Conservation (phyloP, 257 asterid genomes). For the Ocimum tenuiflorum region DNA sequence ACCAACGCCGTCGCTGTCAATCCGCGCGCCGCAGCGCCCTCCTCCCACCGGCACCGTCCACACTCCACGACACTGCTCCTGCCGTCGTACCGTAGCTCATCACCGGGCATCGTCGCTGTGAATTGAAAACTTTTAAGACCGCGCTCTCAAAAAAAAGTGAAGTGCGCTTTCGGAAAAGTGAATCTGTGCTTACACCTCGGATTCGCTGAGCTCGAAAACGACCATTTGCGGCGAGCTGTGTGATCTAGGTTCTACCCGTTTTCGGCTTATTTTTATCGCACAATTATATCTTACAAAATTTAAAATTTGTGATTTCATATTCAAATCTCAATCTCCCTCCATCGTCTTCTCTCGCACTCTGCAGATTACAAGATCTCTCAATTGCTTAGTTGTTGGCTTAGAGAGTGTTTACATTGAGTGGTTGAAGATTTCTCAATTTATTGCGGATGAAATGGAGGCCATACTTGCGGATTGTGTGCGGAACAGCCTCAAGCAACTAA, state of each 20-base stretch:
- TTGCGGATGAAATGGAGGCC: slow-evolving; percentile 58
- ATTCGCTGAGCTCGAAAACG: too few relatives aligned
- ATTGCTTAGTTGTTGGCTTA: not conserved
- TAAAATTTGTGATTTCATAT: slow-evolving; percentile 1
- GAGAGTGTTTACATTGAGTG: slow-evolving; percentile 6
- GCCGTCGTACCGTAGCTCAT: too few relatives aligned
- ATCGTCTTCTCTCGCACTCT: not conserved
- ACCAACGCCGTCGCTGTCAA: too few relatives aligned
- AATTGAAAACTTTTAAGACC: too few relatives aligned
- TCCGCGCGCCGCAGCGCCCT: too few relatives aligned
- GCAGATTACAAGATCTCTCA: slow-evolving; percentile 9
- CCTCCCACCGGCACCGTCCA: too few relatives aligned
- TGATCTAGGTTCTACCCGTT: not conserved
- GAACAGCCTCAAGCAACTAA: slow-evolving; percentile 55
- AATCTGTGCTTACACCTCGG: too few relatives aligned
- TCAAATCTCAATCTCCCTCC: slow-evolving; percentile 9
- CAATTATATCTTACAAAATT: not conserved
- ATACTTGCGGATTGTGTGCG: slow-evolving; percentile 60
- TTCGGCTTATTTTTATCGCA: not conserved
- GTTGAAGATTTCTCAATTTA: slow-evolving; percentile 6
- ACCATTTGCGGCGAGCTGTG: too few relatives aligned
- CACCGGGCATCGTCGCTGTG: too few relatives aligned
- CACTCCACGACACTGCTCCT: too few relatives aligned
- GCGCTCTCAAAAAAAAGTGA: too few relatives aligned
- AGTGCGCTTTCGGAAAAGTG: too few relatives aligned